These are phyloP conservation scores for Debaryomycetaceae sp. DNA, from an alignment of 1,139 yeast genomes.

Conservation along the genomic window DNA sequence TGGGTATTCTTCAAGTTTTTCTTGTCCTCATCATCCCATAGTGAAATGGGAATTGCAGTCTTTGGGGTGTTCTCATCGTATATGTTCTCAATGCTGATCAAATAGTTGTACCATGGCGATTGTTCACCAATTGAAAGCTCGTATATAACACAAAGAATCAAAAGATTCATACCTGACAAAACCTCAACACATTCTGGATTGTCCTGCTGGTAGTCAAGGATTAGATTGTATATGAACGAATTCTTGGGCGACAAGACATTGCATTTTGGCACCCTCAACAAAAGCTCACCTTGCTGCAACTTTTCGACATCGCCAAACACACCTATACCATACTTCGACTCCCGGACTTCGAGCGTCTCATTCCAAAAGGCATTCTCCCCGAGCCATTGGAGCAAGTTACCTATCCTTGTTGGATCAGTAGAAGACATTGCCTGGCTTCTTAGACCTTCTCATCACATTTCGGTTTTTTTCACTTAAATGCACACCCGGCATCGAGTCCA, in stretches of 20 bases:
- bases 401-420: conserved; percentile 7
- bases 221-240: conserved; percentile 63
- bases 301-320: conserved; percentile 47
- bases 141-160: conserved; percentile 68
- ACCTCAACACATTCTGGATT: conserved; percentile 29
- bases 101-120: conserved; percentile 77
- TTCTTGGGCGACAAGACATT: conserved; percentile 55
- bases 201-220: conserved; percentile 46
- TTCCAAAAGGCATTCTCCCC: conserved; percentile 49
- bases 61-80: conserved; percentile 12
- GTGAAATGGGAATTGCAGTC: conserved; percentile 53
- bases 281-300: conserved; percentile 25
- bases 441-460: neutral
- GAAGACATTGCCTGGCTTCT: conserved; percentile 9
- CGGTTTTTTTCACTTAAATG: neutral
- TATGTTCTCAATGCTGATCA: conserved; percentile 45
- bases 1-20: conserved; percentile 60
- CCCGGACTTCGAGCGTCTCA: conserved; percentile 38
- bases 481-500: neutral
- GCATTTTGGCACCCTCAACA: conserved; percentile 48
- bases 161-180: conserved; percentile 55
- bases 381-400: conserved; percentile 39
- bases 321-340: conserved; percentile 62
- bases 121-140: conserved; percentile 49
- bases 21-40: conserved; percentile 58